These are phyloP conservation scores for Phaeophleospora eucalypticola DNA, from an alignment of 2,329 filamentous ascomycete genomes.

Conservation along the genomic window DNA sequence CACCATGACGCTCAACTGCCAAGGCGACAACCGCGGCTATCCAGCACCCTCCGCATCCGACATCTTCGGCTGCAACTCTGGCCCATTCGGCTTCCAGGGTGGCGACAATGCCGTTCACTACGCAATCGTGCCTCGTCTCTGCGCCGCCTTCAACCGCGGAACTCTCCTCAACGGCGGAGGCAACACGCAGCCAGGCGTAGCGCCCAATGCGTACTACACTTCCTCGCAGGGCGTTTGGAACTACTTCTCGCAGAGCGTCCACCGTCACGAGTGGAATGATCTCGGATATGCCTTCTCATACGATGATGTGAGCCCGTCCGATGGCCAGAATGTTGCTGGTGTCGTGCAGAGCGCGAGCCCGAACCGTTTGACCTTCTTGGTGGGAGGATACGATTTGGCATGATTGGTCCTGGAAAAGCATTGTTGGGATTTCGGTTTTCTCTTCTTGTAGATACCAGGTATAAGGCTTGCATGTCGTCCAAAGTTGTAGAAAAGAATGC, in stretches of 20 bases:
- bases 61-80: slow-evolving; percentile 65
- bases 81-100: slow-evolving; percentile 52
- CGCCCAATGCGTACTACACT: slow-evolving; percentile 50
- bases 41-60: slow-evolving; percentile 56
- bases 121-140: slow-evolving; percentile 68
- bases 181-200: slow-evolving; percentile 41
- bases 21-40: slow-evolving; percentile 46
- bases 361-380: slow-evolving; percentile 41
- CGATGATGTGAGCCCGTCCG: slow-evolving; percentile 55
- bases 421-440: too few species aligned
- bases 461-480: too few species aligned
- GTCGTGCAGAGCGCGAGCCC: slow-evolving; percentile 44
- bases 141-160: slow-evolving; percentile 70
- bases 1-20: slow-evolving; percentile 38
- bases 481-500: too few species aligned
- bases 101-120: slow-evolving; percentile 39
- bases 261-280: slow-evolving; percentile 56
- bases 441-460: neutral
- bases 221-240: slow-evolving; percentile 35
- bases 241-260: slow-evolving; percentile 58
- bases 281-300: slow-evolving; percentile 65
- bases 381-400: slow-evolving; percentile 38
- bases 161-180: slow-evolving; percentile 57
- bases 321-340: slow-evolving; percentile 48
- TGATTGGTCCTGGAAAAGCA: too few species aligned